Base-by-base conservation (phyloP, 2,329 filamentous ascomycete genomes). In the Penicillium sp. region DNA sequence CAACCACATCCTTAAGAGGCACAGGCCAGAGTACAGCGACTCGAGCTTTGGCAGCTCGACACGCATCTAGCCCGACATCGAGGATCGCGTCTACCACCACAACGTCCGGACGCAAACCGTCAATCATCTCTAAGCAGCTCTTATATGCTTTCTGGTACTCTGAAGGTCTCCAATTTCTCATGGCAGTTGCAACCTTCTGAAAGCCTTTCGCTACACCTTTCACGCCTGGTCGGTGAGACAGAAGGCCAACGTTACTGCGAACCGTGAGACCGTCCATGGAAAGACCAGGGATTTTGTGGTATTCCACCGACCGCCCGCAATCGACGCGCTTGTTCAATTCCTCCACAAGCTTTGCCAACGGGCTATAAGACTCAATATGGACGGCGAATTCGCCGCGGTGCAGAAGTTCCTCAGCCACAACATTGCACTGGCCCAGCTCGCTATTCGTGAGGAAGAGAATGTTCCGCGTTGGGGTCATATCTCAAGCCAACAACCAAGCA, bases 371-470 rank as follows among this genome's bases (percentile, higher is more conserved):
- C 3, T 75, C 79, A 27, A 82, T 71, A 57, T 83, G 80, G 6
- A 82, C 66, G 36, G 79, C 72, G 31, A 78, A 70, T 14, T 75
- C 58, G 2, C 72, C 70, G 6, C 73, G 67, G 4, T 69, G 64
- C 1, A 79, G 61, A 0, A 82, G 69, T 31, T 79, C 79, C 37
- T 78, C 71, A 4, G 71, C 71, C 0, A 77, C 72, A 24, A 82
- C 76, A 63, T 81, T 82, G 18, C 78, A 76, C 56, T 81, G 77
- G 4, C 81, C 81, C 58, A 75, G 74, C 56, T 82, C 81, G 52
- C 73, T 71, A 62, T 78, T 81, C 3, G 79, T 78, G 41, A 82
- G 63, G 43, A 83, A 75, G 1, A 82, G 67, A 9, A 80, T 70
- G 4, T 54, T 63, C 14, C 58, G 55, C 36, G 56, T 65, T 27